Base-by-base conservation (phyloP, 164 flowering plant genomes). In the Vitis cinerea region DNA sequence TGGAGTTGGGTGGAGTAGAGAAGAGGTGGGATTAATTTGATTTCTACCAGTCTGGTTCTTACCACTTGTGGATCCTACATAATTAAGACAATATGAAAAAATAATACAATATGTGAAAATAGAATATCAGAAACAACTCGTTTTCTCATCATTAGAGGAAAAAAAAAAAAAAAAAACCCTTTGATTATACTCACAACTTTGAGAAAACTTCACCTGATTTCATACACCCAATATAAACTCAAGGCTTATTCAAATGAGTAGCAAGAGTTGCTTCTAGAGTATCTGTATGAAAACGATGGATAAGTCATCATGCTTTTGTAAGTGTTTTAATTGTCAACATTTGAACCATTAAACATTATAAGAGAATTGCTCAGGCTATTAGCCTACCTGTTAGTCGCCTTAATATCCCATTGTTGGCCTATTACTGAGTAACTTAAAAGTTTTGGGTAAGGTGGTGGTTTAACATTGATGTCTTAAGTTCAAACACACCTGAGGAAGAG, bases 31-130 rank as follows among this genome's bases (percentile, higher is more conserved):
- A 19, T 19, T 19, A 19, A 19, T 19, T 19, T 19, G 23, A 19
- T 19, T 92, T 94, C 98, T 97, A 94, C 97, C 97, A 94, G 59
- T 94, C 97, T 47, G 98, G 98, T 79, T 94, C 98, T 82, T 91
- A 91, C 99, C 98, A 94, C 83, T 88, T 90, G 71, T 88, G 88
- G 67, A 63, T 67, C 85, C 99, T 94, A 83, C 66, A 71, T 63
- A 59, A 12, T 17, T 50, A 51, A 31, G 61, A 60, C 14, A 44
- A 50, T 29, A n/a, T 10, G 2, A 53, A 61, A 23, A 50, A 3
- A 59, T 31, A 31, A 31, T 31, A 3, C 44, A 3, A 31, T 9
- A 9, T 51, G 6, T 7, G 11, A 44, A 11, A n/a, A 27, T 1
- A 12, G 23, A 19, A 19, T 19, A 19, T 19, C 23, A 19, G 1